Base-by-base conservation (phyloP, 345 rosid species). In the Melaleuca quinquenervia region DNA sequence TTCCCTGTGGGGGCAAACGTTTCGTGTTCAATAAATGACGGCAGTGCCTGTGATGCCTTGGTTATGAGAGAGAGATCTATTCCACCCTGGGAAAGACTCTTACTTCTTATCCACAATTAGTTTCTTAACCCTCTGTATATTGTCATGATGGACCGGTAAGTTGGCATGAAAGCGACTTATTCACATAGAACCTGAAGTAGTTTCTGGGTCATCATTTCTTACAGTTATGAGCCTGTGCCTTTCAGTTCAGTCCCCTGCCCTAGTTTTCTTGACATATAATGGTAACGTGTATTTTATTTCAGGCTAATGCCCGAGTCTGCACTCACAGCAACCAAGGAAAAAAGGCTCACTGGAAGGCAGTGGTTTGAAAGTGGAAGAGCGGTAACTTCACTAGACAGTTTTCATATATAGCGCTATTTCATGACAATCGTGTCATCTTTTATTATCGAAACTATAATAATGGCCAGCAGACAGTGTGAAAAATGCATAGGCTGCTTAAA, bases 251-350 rank as follows among this genome's bases (percentile, higher is more conserved):
- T 53, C 84, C 44, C 60, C 52, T 27, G 84, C 36, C n/a, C 84
- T 83, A 55, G 60, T 51, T 12, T 29, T 52, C 62, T 36, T 21
- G 58, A 29, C 62, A 51, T 29, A 52, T 83, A 50, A 55, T 83
- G 48, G 60, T 20, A 45, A 24, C 18, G 6, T 83, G 44, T 83
- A 83, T 83, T 51, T 52, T 83, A 83, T 83, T 51, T 52, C 89
- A 94, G 99, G 93, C 83, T 94, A 89, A 97, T 96, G 98, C 99
- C 98, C 0, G 99, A 96, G 87, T 92, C 98, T 91, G 99, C 92
- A 82, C 98, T 96, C 52, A 76, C 93, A 3, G 88, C 93, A 86
- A 84, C 95, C 8, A 96, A 96, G 90, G 98, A 97, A 91, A 97
- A 94, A 93, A 96, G 90, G 91, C 95, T 96, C 85, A 26, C 94